These are phyloP conservation scores for Cladosporium colombiae DNA, from an alignment of 2,329 filamentous ascomycete species.

Conservation along the genomic window DNA sequence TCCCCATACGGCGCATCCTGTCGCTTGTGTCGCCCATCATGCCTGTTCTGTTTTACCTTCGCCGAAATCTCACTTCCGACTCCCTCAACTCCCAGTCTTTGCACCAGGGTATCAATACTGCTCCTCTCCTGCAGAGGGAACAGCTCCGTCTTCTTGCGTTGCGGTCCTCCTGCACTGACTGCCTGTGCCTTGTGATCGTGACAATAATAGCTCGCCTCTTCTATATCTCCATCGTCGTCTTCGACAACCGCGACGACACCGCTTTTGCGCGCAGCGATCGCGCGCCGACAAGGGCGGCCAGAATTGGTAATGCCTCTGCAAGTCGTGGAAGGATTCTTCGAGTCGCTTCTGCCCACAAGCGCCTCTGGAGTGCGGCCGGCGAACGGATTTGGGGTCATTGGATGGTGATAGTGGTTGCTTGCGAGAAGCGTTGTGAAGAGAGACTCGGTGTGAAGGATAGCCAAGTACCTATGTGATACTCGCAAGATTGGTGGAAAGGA, in stretches of 20 bases:
- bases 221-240: slow-evolving; percentile 54
- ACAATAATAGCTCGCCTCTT: slow-evolving; percentile 71
- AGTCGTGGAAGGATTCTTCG: slow-evolving; percentile 77
- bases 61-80: not conserved
- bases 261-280: slow-evolving; percentile 53
- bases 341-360: slow-evolving; percentile 75
- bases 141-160: slow-evolving; percentile 49
- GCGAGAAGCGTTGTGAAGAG: not conserved
- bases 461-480: not conserved
- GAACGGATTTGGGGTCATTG: slow-evolving; percentile 10
- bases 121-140: slow-evolving; percentile 59
- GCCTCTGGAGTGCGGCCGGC: slow-evolving; percentile 82
- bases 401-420: not conserved
- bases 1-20: slow-evolving; percentile 16
- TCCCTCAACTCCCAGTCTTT: slow-evolving; percentile 62
- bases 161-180: slow-evolving; percentile 27
- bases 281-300: slow-evolving; percentile 80
- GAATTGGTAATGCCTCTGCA: slow-evolving; percentile 83
- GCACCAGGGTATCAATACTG: slow-evolving; percentile 85
- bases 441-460: not conserved
- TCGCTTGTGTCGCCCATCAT: not conserved
- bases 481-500: not conserved
- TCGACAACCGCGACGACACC: slow-evolving; percentile 46
- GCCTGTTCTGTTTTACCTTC: slow-evolving; percentile 5
- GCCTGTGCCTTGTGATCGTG: slow-evolving; percentile 96